Evolutionary conservation across 2,329 filamentous ascomycete species (phyloP), one percentile per base, ranked within the genome.

Genomic region (Aspergillus clavatus): DNA sequence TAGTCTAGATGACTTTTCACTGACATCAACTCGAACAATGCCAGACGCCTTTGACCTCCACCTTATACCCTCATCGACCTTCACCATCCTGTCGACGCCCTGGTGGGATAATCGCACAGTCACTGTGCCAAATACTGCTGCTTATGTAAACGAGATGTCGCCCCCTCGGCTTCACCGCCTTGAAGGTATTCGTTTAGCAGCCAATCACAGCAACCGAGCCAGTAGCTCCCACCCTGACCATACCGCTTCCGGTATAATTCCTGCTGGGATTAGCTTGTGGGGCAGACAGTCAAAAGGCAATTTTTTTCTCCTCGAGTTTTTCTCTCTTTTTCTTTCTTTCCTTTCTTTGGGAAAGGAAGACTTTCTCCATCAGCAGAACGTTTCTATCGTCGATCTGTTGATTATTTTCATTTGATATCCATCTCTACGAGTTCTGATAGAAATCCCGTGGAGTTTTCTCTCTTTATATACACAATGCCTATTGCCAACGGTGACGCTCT

Each of bases 401-500:
- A 68, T 72, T 70, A 61, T 59, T 52, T 51, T 52, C 48, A 51
- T 52, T 55, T 47, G 38, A 53, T 51, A 38, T 12, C 37, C 38
- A 42, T 35, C 40, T 57, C 48, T 59, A 55, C 59, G 47, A 39
- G 52, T 52, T 55, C 36, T 42, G 45, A 53, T 53, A 56, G 45
- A 53, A 48, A 46, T 5, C n/a, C 54, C 56, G 60, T 65, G 60
- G 54, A 53, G 50, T 49, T 49, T 50, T 54, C 23, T 62, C 55
- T 55, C 58, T 59, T 59, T 50, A 45, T 56, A 14, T 48, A 61
- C 69, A 79, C 64, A 57, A 93, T 93, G 88, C 81, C 86, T 70
- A 76, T 82, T 62, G 74, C 80, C 65, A 87, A 87, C 72, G 83
- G 83, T 62, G 73, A 80, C 64, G 65, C 70, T 53, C 73, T 75